Conservation (phyloP, 768 basidiomycete genomes). For the Naganishia randhawae region DNA sequence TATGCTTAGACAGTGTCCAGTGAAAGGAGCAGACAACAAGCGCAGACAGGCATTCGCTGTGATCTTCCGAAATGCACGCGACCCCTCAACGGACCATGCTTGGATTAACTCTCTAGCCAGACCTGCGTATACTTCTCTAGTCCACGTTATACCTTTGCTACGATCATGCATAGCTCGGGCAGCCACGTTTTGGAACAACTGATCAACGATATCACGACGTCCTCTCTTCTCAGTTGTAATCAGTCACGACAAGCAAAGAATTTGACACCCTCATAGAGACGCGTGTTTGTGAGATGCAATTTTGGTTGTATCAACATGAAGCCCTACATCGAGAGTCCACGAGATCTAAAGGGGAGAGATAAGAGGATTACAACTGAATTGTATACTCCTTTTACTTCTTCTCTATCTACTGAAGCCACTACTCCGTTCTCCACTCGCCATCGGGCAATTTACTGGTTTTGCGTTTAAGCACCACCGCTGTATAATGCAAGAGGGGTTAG, state of each 20-base stretch:
- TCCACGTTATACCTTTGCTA: no score
- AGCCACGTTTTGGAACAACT: no score
- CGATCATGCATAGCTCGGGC: no score
- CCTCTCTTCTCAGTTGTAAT: background rate
- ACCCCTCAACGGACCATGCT: no score
- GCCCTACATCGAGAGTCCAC: background rate
- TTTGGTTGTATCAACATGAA: slow-evolving; percentile 21
- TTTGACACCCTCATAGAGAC: background rate
- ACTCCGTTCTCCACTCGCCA: background rate
- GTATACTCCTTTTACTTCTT: slow-evolving; percentile 22
- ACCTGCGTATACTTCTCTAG: no score
- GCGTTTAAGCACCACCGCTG: slow-evolving; percentile 17
- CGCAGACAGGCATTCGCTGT: no score
- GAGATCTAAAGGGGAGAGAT: slow-evolving; percentile 19
- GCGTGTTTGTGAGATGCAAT: slow-evolving; percentile 13
- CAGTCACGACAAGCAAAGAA: no score
- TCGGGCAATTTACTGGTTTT: background rate
- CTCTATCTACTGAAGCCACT: slow-evolving; percentile 13
- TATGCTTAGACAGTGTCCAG: no score
- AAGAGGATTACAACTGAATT: slow-evolving; percentile 26
- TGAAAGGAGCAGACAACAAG: no score
- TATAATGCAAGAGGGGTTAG: background rate
- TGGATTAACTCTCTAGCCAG: no score
- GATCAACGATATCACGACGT: no score
- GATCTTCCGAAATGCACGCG: no score